Evolutionary conservation across 768 basidiomycete genomes (phyloP), one percentile per base, ranked within the genome.

Genomic region (Hericium alpestre): DNA sequence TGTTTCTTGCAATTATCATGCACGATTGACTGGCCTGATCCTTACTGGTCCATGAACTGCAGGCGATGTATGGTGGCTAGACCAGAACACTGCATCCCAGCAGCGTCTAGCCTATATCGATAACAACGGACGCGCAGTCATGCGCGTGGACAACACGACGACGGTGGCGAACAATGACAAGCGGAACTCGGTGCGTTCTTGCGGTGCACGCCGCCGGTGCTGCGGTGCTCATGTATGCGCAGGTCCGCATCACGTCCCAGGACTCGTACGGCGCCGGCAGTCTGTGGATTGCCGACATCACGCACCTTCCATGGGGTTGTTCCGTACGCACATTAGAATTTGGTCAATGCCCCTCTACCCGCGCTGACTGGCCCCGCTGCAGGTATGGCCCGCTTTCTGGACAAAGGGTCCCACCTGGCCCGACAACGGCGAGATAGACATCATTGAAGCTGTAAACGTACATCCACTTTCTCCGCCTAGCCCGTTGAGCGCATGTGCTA

Each of bases 131-230:
- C 80, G 84, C 56, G 84, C 82, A 5, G 76, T 93, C 59, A 72
- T 93, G 51, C 82, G 77, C 63, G 88, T 91, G 6, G 89, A 91
- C 73, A 88, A 89, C 64, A 69, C 71, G 8, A 81, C 80, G 11
- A 74, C 75, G 48, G 77, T 89, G 1, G 68, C 73, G 15, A 69
- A 66, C 23, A 75, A 76, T 56, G 64, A 79, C 47, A 76, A 80
- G 59, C 72, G 88, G 43, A 79, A 83, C 61, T 77, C 87, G 27
- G 87, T 89, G 58, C 57, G 73, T 53, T 9, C 47, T 22, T 32
- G 32, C 32, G 32, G 32, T 32, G 8, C 32, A 32, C 32, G 25
- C 27, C 40, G 6, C 23, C 16, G n/a, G 25, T 38, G 27, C 22
- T 39, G 56, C 38, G 57, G 54, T 40, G 37, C 38, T 39, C 56